Conservation (phyloP, 1,284 basidiomycete species). For the Athelia sp. region DNA sequence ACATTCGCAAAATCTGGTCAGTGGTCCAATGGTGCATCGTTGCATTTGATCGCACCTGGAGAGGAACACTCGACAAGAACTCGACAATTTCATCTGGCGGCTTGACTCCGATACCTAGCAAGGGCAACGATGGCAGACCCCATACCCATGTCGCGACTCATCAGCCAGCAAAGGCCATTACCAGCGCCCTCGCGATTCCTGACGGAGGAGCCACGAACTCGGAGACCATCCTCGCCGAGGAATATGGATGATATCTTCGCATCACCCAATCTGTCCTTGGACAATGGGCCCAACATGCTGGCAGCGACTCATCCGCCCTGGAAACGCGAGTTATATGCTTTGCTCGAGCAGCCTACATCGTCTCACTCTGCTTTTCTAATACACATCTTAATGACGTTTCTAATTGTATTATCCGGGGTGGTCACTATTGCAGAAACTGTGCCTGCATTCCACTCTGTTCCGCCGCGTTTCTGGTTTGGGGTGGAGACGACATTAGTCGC, state of each 20-base stretch:
- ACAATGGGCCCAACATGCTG: slow-evolving; percentile 27
- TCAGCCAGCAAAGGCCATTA: neutral
- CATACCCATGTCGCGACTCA: neutral
- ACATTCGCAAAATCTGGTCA: too few species aligned
- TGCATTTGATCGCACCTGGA: too few species aligned
- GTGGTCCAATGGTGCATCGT: too few species aligned
- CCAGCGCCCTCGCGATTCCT: slow-evolving; percentile 21
- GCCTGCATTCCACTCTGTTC: slow-evolving; percentile 71
- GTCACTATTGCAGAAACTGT: slow-evolving; percentile 85
- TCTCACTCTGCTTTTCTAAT: slow-evolving; percentile 62
- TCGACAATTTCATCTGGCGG: too few species aligned
- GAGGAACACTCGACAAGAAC: too few species aligned
- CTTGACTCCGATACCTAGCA: too few species aligned
- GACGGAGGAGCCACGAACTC: slow-evolving; percentile 22
- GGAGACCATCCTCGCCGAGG: slow-evolving; percentile 19
- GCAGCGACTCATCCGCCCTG: slow-evolving; percentile 44
- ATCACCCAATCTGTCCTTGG: slow-evolving; percentile 23
- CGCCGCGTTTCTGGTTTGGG: slow-evolving; percentile 76
- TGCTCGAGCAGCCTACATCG: slow-evolving; percentile 67
- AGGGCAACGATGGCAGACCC: neutral
- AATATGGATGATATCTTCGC: slow-evolving; percentile 31
- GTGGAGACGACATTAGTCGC: slow-evolving; percentile 74
- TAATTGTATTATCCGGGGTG: slow-evolving; percentile 69
- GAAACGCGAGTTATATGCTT: slow-evolving; percentile 53
- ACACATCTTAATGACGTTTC: slow-evolving; percentile 55